A percentile compares a stretch with the other conserved stretches of the same genome.
Evolutionary conservation across 306 rosid genomes (phyloP).

Genomic region (Pyrus communis): DNA sequence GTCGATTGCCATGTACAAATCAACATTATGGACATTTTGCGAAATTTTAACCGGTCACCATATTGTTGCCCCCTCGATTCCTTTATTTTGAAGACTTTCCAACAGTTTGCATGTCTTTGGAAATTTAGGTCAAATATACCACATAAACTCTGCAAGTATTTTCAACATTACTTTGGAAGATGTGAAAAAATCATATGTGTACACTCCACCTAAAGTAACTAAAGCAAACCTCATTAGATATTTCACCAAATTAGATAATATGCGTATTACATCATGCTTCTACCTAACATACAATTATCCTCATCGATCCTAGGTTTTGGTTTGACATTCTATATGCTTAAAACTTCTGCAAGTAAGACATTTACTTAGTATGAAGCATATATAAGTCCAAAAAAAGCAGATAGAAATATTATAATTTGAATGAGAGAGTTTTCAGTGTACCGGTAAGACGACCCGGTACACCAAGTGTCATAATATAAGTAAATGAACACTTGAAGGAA

Average conservation of each 20-base stretch:
- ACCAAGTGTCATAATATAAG: too few relatives aligned
- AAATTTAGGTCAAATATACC: neutral
- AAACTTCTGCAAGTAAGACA: neutral
- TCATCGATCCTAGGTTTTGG: neutral
- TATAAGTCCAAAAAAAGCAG: too few relatives aligned
- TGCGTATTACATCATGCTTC: slow-evolving; percentile 9
- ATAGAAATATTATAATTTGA: too few relatives aligned
- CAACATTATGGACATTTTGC: too few relatives aligned
- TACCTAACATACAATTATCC: slow-evolving; percentile 14
- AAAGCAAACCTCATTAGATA: neutral
- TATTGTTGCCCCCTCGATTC: too few relatives aligned
- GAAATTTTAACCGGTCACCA: too few relatives aligned
- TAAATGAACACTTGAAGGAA: too few relatives aligned
- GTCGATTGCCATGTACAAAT: too few relatives aligned
- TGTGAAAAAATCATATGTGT: neutral
- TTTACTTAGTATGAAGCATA: neutral
- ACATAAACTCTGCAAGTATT: neutral
- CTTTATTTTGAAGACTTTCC: too few relatives aligned
- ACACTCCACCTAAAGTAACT: slow-evolving; percentile 19
- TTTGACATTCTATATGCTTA: neutral
- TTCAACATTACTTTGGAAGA: neutral
- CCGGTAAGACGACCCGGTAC: too few relatives aligned
- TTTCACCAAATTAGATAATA: neutral
- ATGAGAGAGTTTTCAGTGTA: too few relatives aligned
- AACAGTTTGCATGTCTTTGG: neutral